phyloP scores from a whole-genome alignment of 1,284 basidiomycete species.

The Naganishia liquefaciens region DNA sequence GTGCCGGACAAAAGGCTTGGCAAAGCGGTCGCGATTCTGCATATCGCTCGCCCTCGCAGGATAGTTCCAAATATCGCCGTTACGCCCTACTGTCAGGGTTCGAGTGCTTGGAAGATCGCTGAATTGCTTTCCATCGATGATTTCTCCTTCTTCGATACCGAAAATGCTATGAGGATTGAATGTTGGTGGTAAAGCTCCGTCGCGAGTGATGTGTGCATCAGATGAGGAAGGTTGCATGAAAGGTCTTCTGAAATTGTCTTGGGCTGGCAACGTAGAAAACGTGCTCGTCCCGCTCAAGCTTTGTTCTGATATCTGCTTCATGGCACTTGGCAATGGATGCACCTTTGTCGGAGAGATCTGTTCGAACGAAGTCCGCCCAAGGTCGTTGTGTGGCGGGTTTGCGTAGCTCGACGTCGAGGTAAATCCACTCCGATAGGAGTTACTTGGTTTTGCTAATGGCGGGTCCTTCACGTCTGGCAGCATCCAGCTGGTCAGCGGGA shows the following conservation, averaged over 20 bases:
- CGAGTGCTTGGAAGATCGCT: not conserved
- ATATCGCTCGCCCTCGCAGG: not conserved
- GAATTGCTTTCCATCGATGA: slow-evolving; percentile 12
- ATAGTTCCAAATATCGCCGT: slow-evolving; percentile 1
- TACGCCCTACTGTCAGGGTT: not conserved
- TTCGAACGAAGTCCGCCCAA: not conserved
- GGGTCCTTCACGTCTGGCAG: slow-evolving; percentile 6
- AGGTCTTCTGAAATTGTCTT: slow-evolving; percentile 6
- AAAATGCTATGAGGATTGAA: not conserved
- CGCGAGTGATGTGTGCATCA: slow-evolving; percentile 6
- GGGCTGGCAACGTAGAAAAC: not conserved
- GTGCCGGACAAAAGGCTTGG: not conserved
- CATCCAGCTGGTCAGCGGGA: slow-evolving; percentile 27
- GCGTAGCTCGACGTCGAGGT: not conserved
- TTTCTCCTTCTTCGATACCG: slow-evolving; percentile 23
- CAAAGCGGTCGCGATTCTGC: not conserved
- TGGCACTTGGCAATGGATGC: not conserved
- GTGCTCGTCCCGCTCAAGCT: not conserved
- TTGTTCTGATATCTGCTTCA: slow-evolving; percentile 11
- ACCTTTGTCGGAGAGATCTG: not conserved
- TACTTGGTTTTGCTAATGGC: not conserved
- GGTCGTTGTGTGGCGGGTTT: not conserved
- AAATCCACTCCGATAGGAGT: slow-evolving; percentile 1
- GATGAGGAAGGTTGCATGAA: not conserved
- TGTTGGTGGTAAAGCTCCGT: slow-evolving; percentile 11